Evolutionary conservation across 805 yeast genomes (phyloP).

Genomic region (Wickerhamiella hasegawae): DNA sequence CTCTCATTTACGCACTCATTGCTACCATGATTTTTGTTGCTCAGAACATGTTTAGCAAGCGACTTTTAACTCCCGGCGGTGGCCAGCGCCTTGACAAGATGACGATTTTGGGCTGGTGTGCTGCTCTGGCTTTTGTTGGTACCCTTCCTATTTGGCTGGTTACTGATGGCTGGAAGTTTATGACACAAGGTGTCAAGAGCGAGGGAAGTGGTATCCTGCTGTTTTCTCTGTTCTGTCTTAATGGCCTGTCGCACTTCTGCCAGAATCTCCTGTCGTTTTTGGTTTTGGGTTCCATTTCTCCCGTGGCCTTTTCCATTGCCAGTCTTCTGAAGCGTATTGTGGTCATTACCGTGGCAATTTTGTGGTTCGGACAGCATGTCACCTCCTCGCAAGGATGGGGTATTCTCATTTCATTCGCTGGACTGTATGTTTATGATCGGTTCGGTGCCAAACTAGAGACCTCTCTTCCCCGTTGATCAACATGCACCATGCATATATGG

Average conservation of each 20-base stretch:
- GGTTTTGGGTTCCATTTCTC: slow-evolving; percentile 63
- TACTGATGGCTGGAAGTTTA: slow-evolving; percentile 32
- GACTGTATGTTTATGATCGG: slow-evolving; percentile 27
- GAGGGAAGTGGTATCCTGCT: slow-evolving; percentile 22
- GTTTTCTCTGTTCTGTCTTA: slow-evolving; percentile 32
- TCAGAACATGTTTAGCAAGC: slow-evolving; percentile 77
- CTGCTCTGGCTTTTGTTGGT: slow-evolving; percentile 50
- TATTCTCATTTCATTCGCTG: slow-evolving; percentile 25
- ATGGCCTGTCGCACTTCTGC: slow-evolving; percentile 62
- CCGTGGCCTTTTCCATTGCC: slow-evolving; percentile 76
- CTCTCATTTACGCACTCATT: slow-evolving; percentile 50
- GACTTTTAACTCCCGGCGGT: slow-evolving; percentile 31
- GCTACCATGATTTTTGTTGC: slow-evolving; percentile 66
- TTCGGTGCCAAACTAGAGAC: slow-evolving; percentile 20
- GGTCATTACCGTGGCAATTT: slow-evolving; percentile 61
- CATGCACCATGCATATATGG: no score
- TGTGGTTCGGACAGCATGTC: slow-evolving; percentile 36
- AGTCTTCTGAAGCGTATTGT: slow-evolving; percentile 80
- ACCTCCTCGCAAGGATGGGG: slow-evolving; percentile 26
- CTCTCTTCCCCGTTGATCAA: no score
- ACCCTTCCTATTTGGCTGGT: slow-evolving; percentile 61
- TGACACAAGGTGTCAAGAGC: slow-evolving; percentile 8
- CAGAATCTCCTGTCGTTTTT: slow-evolving; percentile 75
- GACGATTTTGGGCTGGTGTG: slow-evolving; percentile 66
- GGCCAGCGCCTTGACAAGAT: slow-evolving; percentile 51